Evolutionary conservation across 257 asterid genomes (phyloP), one percentile per base, ranked within the genome.

Genomic region (Plantago elongata): DNA sequence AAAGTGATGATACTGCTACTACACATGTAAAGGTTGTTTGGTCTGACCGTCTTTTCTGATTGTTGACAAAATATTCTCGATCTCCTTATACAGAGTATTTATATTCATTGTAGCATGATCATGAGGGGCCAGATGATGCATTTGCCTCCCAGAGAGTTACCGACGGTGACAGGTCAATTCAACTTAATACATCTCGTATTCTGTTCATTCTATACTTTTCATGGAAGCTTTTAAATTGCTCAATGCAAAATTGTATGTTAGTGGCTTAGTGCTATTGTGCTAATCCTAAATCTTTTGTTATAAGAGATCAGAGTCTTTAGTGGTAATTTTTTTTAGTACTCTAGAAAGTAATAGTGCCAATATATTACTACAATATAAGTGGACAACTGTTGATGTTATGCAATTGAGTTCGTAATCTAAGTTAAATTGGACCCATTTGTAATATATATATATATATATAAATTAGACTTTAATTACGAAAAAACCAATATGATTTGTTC

Each of bases 111-210:
- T 76, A 83, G 95, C 83, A 65, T 76, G 77, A 65, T 64, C 58
- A 47, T 74, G 78, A 62, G 64, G 71, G n/a, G 59, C 73, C 75
- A 58, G 70, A 58, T 62, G 68, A 72, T 58, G 42, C 70, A 58
- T 71, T 83, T 75, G 62, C 83, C 69, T 71, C 76, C 59, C 74
- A 45, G 63, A 83, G 71, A 67, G 73, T 51, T 48, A 42, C 43
- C 70, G 72, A 79, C 57, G 84, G 63, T 67, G 81, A 77, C 80
- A 81, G 97, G 95, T 89, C 80, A 85, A 76, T 62, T 68, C 78
- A 71, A 69, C 74, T 76, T 79, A 66, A 72, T 74, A 64, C 57
- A 59, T 68, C 75, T 52, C 7, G 13, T 60, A 11, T 74, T 61
- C 57, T 57, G 59, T 13, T 55, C 63, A 68, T 42, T 71, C 59